Evolutionary conservation across 495 filamentous ascomycete genomes (phyloP).

Genomic region (Talaromyces wortmannii): DNA sequence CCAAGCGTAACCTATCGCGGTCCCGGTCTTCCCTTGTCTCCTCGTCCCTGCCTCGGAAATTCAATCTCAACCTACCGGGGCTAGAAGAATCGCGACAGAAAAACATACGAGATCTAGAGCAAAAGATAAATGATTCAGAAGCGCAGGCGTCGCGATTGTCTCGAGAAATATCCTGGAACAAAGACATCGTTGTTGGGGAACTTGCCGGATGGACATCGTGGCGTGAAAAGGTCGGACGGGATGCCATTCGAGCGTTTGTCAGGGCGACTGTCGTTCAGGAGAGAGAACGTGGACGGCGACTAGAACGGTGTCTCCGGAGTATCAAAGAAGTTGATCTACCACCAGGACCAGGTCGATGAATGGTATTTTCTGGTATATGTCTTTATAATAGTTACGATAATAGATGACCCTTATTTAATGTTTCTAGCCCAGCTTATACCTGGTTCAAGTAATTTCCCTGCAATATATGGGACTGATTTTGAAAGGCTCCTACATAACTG

Average conservation of each 20-base stretch:
- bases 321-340: conserved; percentile 16
- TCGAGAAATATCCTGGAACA: conserved; percentile 80
- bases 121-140: conserved; percentile 59
- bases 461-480: too few species aligned
- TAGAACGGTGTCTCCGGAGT: conserved; percentile 54
- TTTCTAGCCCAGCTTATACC: too few species aligned
- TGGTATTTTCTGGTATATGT: background rate
- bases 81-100: conserved; percentile 85
- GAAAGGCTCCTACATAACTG: background rate
- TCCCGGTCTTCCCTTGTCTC: conserved; percentile 61
- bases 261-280: conserved; percentile 72
- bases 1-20: conserved; percentile 65
- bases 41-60: conserved; percentile 39
- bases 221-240: conserved; percentile 68
- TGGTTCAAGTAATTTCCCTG: too few species aligned
- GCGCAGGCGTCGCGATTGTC: conserved; percentile 60
- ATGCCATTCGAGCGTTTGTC: conserved; percentile 68
- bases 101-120: conserved; percentile 69
- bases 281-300: conserved; percentile 67
- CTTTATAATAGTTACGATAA: too few species aligned
- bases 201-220: conserved; percentile 90
- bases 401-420: too few species aligned
- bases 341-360: background rate
- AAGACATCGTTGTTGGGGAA: conserved; percentile 86
- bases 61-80: conserved; percentile 42